Base-by-base conservation (phyloP, 441 rosid genomes). In the Erodium moschatum region DNA sequence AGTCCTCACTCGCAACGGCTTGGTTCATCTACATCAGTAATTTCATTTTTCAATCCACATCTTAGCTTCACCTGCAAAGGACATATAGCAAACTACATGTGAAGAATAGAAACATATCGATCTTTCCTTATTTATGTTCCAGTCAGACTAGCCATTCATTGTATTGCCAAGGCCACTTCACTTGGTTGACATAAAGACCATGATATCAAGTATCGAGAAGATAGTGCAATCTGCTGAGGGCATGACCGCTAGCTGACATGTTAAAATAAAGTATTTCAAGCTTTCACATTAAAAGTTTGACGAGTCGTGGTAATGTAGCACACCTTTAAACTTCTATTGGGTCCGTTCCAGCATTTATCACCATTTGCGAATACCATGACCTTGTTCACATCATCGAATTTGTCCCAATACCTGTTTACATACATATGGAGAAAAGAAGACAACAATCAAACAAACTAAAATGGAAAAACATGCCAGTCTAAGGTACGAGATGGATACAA, bases 261-360 rank as follows among this genome's bases (percentile, higher is more conserved):
- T 33, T 33, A 33, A 33, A 33, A 3, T 33, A 33, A 33, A 33
- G 38, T 33, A 33, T 33, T 33, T 33, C 38, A 33, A 33, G 4
- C 38, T 33, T 33, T 33, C 38, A 33, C 38, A 33, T 33, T 3
- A 33, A 33, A 33, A 33, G 38, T 33, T 5, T 3, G 38, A 33
- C 2, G 27, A 24, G 27, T 24, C 27, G 2, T 24, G 27, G 38
- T 5, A 5, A 33, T 33, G 38, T 33, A 33, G 38, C 38, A 33
- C 6, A 90, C 99, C 96, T 87, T 91, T 68, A 91, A 52, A 76
- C 96, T 90, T 84, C 99, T 83, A 74, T 90, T 89, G 2, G 97
- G 97, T 62, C 99, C 99, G 74, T 91, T 95, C 97, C 99, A 95
- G 81, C 97, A 91, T 76, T 68, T 83, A 12, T 91, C 97, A 1